A percentile compares a stretch with the other conserved stretches of the same genome.
phyloP scores from a whole-genome alignment of 192 early-diverging fungal species.

The Coemansia sp. region DNA sequence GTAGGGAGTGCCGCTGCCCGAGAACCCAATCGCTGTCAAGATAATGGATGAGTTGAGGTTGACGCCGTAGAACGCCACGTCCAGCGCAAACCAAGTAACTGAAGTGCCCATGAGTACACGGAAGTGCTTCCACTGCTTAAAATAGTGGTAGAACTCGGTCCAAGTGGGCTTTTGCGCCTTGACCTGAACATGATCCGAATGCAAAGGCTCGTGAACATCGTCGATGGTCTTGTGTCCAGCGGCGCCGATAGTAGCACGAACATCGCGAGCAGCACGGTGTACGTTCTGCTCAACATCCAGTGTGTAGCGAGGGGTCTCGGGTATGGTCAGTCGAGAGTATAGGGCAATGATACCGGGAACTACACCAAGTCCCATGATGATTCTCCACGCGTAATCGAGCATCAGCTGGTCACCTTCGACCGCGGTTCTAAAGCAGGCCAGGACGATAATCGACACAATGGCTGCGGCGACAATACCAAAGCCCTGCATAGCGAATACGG shows the following conservation, averaged over 20 bases:
- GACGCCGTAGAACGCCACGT: slow-evolving; percentile 78
- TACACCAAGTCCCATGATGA: slow-evolving; percentile 78
- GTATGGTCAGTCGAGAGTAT: slow-evolving; percentile 89
- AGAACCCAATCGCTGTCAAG: slow-evolving; percentile 66
- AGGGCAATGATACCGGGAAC: slow-evolving; percentile 78
- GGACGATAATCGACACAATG: slow-evolving; percentile 68
- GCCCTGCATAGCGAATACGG: slow-evolving; percentile 92
- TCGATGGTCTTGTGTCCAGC: slow-evolving; percentile 20
- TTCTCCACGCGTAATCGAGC: slow-evolving; percentile 87
- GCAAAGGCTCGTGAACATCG: slow-evolving; percentile 42
- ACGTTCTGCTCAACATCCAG: slow-evolving; percentile 70
- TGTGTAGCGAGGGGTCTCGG: slow-evolving; percentile 90
- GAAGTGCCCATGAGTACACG: slow-evolving; percentile 74
- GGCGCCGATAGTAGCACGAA: slow-evolving; percentile 25
- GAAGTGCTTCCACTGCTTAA: slow-evolving; percentile 75
- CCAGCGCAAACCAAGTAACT: slow-evolving; percentile 73
- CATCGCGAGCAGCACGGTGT: slow-evolving; percentile 32
- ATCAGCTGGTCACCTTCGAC: slow-evolving; percentile 62
- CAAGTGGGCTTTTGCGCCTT: slow-evolving; percentile 31
- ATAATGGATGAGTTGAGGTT: slow-evolving; percentile 78
- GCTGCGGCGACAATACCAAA: slow-evolving; percentile 82
- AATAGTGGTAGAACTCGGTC: slow-evolving; percentile 67
- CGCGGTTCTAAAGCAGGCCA: slow-evolving; percentile 65
- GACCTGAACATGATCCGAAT: slow-evolving; percentile 37
- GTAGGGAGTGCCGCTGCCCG: slow-evolving; percentile 36